phyloP scores from a whole-genome alignment of 2,329 filamentous ascomycete genomes.

The Penicillium sp. region DNA sequence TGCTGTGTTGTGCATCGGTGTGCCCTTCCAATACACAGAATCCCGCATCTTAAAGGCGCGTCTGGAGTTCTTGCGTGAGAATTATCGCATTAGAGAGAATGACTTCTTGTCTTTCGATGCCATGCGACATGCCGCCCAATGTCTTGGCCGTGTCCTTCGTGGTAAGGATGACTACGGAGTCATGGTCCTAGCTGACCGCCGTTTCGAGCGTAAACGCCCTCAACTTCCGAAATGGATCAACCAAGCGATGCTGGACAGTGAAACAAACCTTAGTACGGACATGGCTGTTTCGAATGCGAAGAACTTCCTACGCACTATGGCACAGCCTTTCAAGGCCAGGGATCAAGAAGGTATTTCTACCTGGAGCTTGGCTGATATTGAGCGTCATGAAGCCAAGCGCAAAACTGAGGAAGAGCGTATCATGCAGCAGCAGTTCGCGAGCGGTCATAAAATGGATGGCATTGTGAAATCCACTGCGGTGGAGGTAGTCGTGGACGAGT shows the following conservation, averaged over 20 bases:
- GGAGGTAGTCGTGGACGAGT: slow-evolving; percentile 33
- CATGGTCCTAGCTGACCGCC: slow-evolving; percentile 94
- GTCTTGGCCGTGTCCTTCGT: slow-evolving; percentile 86
- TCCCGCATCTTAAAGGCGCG: slow-evolving; percentile 94
- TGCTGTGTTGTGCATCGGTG: slow-evolving; percentile 92
- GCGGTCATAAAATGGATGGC: slow-evolving; percentile 28
- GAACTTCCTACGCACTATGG: slow-evolving; percentile 87
- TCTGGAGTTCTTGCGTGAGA: slow-evolving; percentile 94
- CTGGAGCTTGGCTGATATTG: slow-evolving; percentile 80
- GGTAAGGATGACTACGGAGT: slow-evolving; percentile 99
- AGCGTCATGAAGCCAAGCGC: slow-evolving; percentile 66
- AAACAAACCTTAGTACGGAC: slow-evolving; percentile 89
- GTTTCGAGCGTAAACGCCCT: slow-evolving; percentile 85
- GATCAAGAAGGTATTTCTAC: slow-evolving; percentile 92
- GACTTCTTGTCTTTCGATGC: slow-evolving; percentile 98
- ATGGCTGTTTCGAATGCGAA: slow-evolving; percentile 90
- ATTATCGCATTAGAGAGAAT: slow-evolving; percentile 93
- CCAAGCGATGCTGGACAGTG: slow-evolving; percentile 78
- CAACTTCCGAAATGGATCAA: slow-evolving; percentile 98
- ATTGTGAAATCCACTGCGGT: slow-evolving; percentile 20
- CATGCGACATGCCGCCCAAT: slow-evolving; percentile 98
- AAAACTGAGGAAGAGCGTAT: slow-evolving; percentile 70
- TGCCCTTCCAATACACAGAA: slow-evolving; percentile 98
- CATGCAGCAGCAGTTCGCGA: slow-evolving; percentile 51
- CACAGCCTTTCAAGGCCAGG: slow-evolving; percentile 77